Conservation (phyloP, 352 stramenopile species). For the Bremia lactucae region DNA sequence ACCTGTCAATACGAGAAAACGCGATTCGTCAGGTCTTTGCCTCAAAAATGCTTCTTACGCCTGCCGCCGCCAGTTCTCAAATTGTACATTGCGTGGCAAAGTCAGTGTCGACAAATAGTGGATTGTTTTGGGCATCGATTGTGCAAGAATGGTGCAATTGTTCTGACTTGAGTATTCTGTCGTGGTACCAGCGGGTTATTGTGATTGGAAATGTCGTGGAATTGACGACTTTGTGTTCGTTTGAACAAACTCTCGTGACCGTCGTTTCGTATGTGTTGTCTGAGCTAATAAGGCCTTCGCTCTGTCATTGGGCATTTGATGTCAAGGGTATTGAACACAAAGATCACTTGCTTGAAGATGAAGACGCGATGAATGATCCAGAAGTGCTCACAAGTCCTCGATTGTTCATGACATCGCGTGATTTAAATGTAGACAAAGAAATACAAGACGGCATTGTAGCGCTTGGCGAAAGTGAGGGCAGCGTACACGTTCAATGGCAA, state of each 20-base stretch:
- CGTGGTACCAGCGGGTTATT: slow-evolving; percentile 24
- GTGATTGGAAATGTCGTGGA: slow-evolving; percentile 29
- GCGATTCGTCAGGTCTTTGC: slow-evolving; percentile 17
- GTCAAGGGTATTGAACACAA: slow-evolving; percentile 16
- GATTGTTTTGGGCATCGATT: slow-evolving; percentile 8
- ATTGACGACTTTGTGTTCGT: slow-evolving; percentile 18
- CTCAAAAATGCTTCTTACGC: slow-evolving; percentile 17
- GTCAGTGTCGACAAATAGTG: neutral
- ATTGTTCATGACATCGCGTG: slow-evolving; percentile 5
- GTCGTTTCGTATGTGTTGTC: slow-evolving; percentile 17
- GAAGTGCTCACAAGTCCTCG: slow-evolving; percentile 4
- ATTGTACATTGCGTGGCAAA: slow-evolving; percentile 13
- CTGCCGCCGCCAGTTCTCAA: slow-evolving; percentile 12
- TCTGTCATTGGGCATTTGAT: slow-evolving; percentile 30
- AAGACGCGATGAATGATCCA: slow-evolving; percentile 21
- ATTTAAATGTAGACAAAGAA: slow-evolving; percentile 12
- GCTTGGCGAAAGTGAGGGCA: slow-evolving; percentile 6
- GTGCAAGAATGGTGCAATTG: slow-evolving; percentile 1
- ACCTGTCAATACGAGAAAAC: slow-evolving; percentile 1
- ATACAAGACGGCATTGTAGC: slow-evolving; percentile 1
- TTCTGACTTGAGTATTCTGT: slow-evolving; percentile 1
- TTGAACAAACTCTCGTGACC: slow-evolving; percentile 16
- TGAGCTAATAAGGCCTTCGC: slow-evolving; percentile 15
- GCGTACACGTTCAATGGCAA: slow-evolving; percentile 32
- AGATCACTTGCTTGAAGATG: slow-evolving; percentile 10